Evolutionary conservation across 116 monocot species (phyloP).

Genomic region (Zostera marina): DNA sequence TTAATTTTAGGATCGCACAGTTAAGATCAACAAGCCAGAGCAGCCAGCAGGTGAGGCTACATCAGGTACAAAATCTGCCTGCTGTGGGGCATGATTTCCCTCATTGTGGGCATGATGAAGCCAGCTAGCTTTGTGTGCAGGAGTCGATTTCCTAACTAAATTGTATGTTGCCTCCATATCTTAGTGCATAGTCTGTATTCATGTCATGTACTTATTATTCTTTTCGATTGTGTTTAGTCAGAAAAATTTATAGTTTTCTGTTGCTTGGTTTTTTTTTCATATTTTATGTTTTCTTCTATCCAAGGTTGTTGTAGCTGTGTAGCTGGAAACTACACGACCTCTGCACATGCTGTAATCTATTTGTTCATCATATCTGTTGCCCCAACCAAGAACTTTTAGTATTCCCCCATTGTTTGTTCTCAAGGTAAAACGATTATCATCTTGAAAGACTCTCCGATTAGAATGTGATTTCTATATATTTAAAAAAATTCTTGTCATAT

Average conservation of each 20-base stretch:
- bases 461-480: too few relatives aligned
- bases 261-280: too few relatives aligned
- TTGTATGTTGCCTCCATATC: background rate
- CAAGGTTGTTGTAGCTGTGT: too few relatives aligned
- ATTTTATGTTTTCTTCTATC: too few relatives aligned
- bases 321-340: too few relatives aligned
- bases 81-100: constrained; percentile 15
- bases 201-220: constrained; percentile 5
- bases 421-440: too few relatives aligned
- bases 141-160: background rate
- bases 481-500: too few relatives aligned
- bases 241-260: too few relatives aligned
- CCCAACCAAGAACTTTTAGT: constrained; percentile 55
- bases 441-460: too few relatives aligned
- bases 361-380: constrained; percentile 56
- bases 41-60: constrained; percentile 9
- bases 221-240: constrained; percentile 16
- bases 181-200: background rate
- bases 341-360: too few relatives aligned
- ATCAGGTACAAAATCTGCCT: constrained; percentile 19
- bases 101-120: background rate
- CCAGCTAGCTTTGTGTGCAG: background rate
- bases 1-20: constrained; percentile 20
- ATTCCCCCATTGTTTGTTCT: constrained; percentile 17
- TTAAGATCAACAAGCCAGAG: constrained; percentile 32